Evolutionary conservation across 2,329 filamentous ascomycete genomes (phyloP), one percentile per base, ranked within the genome.

Genomic region (Aureobasidium sp.): DNA sequence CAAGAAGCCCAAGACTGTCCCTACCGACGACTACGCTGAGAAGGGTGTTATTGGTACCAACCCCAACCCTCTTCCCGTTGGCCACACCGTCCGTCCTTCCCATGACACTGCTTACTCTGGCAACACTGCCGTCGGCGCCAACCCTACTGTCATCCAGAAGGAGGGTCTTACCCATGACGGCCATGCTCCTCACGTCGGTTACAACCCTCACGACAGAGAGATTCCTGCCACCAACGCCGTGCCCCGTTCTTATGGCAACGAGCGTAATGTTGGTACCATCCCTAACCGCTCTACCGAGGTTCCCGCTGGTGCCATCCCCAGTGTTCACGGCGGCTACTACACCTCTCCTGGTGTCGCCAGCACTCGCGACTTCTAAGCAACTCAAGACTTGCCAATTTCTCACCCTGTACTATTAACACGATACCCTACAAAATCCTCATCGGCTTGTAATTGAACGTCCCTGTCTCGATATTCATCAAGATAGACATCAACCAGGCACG

Each of bases 91-190:
- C 49, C 76, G 79, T 61, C 76, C 78, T 29, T 76, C 73, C 61
- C 75, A 79, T 67, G 80, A 82, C 64, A 82, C 80, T 44, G 78
- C 74, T 29, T 78, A 77, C 70, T 79, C 78, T 37, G 78, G 79
- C 56, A 78, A 78, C 15, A 82, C 79, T 22, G 76, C 79, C 55
- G 73, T 71, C 39, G 69, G 68, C 20, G 68, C 72, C n/a, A 70
- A 69, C 63, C 69, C 70, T 48, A 70, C 62, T 25, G 57, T 69
- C 36, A 66, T 68, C 62, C 68, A 68, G 65, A 67, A 67, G 63
- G 65, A 64, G 20, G 48, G 53, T 44, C 49, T 58, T 22, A 42
- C 52, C 41, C 63, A 65, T 47, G 36, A 64, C 64, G 42, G 65
- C 66, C 64, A 67, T 48, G 55, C 64, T 58, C 45, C 67, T 70